These are phyloP conservation scores for Didymella exigua DNA, from an alignment of 2,329 filamentous ascomycete species.

Conservation along the genomic window DNA sequence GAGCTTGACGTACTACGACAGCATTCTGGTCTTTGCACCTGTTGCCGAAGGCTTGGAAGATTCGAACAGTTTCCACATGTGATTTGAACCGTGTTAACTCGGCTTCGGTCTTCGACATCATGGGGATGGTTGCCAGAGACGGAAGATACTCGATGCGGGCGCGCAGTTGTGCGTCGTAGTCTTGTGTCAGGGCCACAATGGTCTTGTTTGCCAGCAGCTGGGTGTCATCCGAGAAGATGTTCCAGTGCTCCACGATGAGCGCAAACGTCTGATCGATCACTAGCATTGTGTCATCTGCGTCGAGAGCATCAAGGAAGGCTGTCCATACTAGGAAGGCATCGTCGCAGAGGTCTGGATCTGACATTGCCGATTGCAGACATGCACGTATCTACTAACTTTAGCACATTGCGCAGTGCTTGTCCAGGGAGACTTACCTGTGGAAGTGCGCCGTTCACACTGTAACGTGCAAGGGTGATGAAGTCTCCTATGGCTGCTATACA, in stretches of 20 bases:
- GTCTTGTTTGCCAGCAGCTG: slow-evolving; percentile 66
- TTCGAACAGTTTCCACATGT: slow-evolving; percentile 68
- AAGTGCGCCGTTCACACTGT: slow-evolving; percentile 75
- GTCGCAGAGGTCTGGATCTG: slow-evolving; percentile 74
- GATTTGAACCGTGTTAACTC: slow-evolving; percentile 69
- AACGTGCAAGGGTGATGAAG: slow-evolving; percentile 78
- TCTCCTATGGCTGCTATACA: slow-evolving; percentile 85
- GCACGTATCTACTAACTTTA: slow-evolving; percentile 72
- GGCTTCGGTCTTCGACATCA: slow-evolving; percentile 70
- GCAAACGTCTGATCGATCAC: slow-evolving; percentile 90
- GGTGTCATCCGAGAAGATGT: slow-evolving; percentile 64
- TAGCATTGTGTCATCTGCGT: slow-evolving; percentile 75
- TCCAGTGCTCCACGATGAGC: slow-evolving; percentile 83
- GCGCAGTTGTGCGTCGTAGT: slow-evolving; percentile 65
- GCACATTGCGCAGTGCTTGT: slow-evolving; percentile 2
- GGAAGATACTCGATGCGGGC: slow-evolving; percentile 77
- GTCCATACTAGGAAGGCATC: slow-evolving; percentile 85
- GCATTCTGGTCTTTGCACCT: slow-evolving; percentile 83
- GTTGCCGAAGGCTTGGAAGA: slow-evolving; percentile 72
- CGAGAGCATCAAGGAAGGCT: slow-evolving; percentile 72
- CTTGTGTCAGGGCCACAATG: slow-evolving; percentile 68
- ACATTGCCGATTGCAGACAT: slow-evolving; percentile 84
- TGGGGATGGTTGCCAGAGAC: slow-evolving; percentile 72
- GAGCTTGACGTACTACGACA: slow-evolving; percentile 80
- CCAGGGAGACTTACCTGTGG: slow-evolving; percentile 70